phyloP scores from a whole-genome alignment of 768 basidiomycete species.

The Pleurotus tuoliensis region DNA sequence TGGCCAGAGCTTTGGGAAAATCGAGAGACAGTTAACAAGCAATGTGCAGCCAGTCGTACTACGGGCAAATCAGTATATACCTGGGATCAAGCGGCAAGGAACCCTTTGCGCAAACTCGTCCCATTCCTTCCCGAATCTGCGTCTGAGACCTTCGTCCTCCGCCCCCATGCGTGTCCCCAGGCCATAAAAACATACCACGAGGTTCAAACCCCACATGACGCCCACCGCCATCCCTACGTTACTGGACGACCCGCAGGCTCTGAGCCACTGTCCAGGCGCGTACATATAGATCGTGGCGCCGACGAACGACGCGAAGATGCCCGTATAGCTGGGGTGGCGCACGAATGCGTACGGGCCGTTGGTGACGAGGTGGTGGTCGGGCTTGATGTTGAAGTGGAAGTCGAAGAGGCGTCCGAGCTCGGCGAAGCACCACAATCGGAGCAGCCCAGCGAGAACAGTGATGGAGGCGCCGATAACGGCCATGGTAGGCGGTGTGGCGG shows the following conservation, averaged over 20 bases:
- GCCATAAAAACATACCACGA: not conserved
- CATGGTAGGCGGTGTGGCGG: not conserved
- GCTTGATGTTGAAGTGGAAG: conserved; percentile 31
- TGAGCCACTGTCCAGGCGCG: conserved; percentile 12
- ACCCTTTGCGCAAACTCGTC: conserved; percentile 23
- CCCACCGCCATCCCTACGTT: not conserved
- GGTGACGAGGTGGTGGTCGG: conserved; percentile 23
- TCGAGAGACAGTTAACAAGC: too few relatives aligned
- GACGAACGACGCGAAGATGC: conserved; percentile 14
- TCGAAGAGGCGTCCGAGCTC: conserved; percentile 12
- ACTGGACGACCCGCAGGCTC: not conserved
- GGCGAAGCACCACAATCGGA: conserved; percentile 9
- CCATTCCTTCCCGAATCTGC: conserved; percentile 30
- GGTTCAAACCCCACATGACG: not conserved
- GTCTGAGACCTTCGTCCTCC: conserved; percentile 27
- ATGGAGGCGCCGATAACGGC: not conserved
- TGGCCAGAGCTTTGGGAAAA: too few relatives aligned
- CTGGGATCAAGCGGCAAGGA: conserved; percentile 27
- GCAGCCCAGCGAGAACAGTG: not conserved
- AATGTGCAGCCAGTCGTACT: too few relatives aligned
- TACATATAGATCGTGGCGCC: conserved; percentile 16
- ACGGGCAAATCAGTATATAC: conserved; percentile 17
- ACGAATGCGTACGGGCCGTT: conserved; percentile 23
- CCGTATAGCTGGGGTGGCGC: conserved; percentile 26
- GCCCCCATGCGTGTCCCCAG: conserved; percentile 17